Percentiles rank a stretch among this genome's conserved stretches.
These are phyloP conservation scores for Berkeleyomyces basicola DNA, from an alignment of 2,329 filamentous ascomycete genomes.

Conservation along the genomic window DNA sequence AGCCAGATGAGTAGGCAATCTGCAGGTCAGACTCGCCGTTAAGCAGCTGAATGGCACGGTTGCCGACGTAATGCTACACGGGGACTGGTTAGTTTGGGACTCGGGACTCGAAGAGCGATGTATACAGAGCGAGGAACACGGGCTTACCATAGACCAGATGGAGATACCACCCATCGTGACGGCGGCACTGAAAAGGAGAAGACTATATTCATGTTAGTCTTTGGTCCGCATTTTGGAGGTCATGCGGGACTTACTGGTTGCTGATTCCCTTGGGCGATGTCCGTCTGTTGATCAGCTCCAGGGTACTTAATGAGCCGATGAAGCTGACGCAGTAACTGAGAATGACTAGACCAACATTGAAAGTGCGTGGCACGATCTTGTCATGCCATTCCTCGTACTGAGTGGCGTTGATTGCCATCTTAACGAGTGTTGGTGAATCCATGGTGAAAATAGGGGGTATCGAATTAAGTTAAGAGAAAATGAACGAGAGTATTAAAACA, in stretches of 20 bases:
- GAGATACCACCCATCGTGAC: conserved; percentile 58
- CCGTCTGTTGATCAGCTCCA: conserved; percentile 65
- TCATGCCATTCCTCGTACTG: conserved; percentile 27
- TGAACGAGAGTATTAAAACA: neutral
- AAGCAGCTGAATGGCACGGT: conserved; percentile 57
- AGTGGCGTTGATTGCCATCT: conserved; percentile 13
- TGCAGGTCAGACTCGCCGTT: conserved; percentile 46
- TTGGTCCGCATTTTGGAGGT: too few species aligned
- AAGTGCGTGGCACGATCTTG: conserved; percentile 31
- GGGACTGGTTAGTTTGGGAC: neutral
- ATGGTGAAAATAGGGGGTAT: neutral
- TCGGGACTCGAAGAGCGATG: conserved; percentile 5
- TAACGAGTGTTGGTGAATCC: neutral
- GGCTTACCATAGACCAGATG: conserved; percentile 51
- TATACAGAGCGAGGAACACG: neutral
- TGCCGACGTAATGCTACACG: conserved; percentile 61
- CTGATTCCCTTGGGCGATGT: conserved; percentile 51
- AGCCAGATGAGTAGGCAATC: conserved; percentile 54
- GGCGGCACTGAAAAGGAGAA: conserved; percentile 46
- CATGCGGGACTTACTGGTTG: conserved; percentile 41
- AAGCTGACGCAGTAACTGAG: conserved; percentile 63
- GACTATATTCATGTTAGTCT: conserved; percentile 24
- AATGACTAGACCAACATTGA: conserved; percentile 45
- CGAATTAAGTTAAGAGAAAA: neutral
- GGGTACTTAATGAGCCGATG: conserved; percentile 59